Evolutionary conservation across 306 rosid genomes (phyloP).

Genomic region (Castanea mollissima): DNA sequence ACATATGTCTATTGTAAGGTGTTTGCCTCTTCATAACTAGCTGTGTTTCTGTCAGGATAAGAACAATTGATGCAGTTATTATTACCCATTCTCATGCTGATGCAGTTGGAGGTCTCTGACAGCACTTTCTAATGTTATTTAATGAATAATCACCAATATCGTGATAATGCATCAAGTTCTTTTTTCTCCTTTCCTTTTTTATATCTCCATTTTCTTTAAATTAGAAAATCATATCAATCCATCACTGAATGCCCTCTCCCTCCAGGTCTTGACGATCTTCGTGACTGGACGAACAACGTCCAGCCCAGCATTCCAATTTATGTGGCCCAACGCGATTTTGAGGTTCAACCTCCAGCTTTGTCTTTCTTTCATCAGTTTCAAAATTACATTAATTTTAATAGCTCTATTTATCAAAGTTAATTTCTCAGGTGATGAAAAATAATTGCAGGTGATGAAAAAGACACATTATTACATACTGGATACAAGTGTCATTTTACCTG

Average conservation of each 20-base stretch:
- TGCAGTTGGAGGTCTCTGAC: constrained; percentile 94
- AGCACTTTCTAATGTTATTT: constrained; percentile 32
- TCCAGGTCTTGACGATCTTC: constrained; percentile 91
- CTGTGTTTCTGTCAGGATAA: constrained; percentile 86
- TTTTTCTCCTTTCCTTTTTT: background rate
- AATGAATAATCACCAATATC: constrained; percentile 16
- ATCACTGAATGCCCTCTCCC: constrained; percentile 10
- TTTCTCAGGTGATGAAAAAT: constrained; percentile 10
- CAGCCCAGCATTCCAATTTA: constrained; percentile 82
- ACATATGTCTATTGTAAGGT: constrained; percentile 17
- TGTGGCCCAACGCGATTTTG: constrained; percentile 84
- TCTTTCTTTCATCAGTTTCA: constrained; percentile 23
- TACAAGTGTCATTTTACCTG: constrained; percentile 64
- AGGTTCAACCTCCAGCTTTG: constrained; percentile 46
- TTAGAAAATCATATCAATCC: background rate
- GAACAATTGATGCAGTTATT: constrained; percentile 88
- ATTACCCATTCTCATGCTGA: constrained; percentile 99
- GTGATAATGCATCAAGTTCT: background rate
- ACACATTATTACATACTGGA: constrained; percentile 93
- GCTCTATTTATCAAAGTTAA: background rate
- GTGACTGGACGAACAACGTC: constrained; percentile 98
- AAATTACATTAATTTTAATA: constrained; percentile 1
- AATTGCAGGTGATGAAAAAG: constrained; percentile 84
- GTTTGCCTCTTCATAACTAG: constrained; percentile 37
- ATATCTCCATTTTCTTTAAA: background rate